Base-by-base conservation (phyloP, 192 early-diverging fungal species). In the Helicostylum pulchrum region DNA sequence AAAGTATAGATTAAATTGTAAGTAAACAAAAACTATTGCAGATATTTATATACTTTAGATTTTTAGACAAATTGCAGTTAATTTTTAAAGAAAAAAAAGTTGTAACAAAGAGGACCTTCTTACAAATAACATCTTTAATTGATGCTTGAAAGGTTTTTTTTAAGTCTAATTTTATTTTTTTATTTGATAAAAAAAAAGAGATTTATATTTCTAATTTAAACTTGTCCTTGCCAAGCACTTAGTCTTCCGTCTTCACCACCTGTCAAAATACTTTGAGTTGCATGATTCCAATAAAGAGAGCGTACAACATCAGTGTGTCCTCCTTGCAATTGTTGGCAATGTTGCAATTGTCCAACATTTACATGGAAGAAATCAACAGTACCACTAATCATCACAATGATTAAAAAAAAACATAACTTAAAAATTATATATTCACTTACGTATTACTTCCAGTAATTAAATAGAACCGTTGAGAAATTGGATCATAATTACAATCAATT, bases 221-320 rank as follows among this genome's bases (percentile, higher is more conserved):
- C 49, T n/a, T 49, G 17, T 34, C 15, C 53, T 64, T 44, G 76
- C 93, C 92, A 97, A 43, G 86, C 69, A 26, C 84, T 80, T 9
- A 97, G 69, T 20, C 76, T 80, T 9, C 87, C 85, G 66, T 93
- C 92, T 63, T 96, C 94, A 15, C 88, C 91, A 12, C 92, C 91
- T 1, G 91, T 83, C 15, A 89, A 73, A 23, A 92, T 76, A 47
- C 75, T 75, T 23, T 83, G 79, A 5, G 78, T 66, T 48, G 69
- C 49, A 7, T 82, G 61, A 50, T 94, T 80, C 92, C 93, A 96
- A 66, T 62, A 74, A 48, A 88, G 79, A 6, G 84, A 88, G 30
- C 97, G 79, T 55, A 99, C 90, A 66, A 97, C 82, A 50, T 91
- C 95, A n/a, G 73, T 70, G 60, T 99, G 95, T 7, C 87, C 95